Conservation (phyloP, 345 rosid species). For the Eucalyptus pumila region DNA sequence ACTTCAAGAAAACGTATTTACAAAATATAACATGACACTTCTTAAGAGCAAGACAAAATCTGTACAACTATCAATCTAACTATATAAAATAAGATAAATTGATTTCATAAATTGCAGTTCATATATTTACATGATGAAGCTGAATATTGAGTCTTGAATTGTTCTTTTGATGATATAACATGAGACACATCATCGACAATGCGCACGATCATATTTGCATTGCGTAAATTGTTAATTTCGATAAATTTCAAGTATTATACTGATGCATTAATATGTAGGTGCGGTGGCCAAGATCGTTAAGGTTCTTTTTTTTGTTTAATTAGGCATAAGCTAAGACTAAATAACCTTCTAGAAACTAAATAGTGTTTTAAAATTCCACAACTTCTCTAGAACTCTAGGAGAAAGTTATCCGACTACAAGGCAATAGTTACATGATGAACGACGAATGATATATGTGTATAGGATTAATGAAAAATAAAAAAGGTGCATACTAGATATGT, state of each 20-base stretch:
- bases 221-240: neutral
- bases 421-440: neutral
- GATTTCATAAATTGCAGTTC: neutral
- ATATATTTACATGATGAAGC: neutral
- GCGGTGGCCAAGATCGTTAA: fast-evolving
- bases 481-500: fast-evolving
- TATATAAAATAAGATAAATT: neutral
- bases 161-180: neutral
- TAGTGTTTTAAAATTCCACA: fast-evolving
- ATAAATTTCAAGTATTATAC: neutral
- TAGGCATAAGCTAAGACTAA: neutral
- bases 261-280: neutral
- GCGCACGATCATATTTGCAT: fast-evolving
- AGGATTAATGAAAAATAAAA: neutral
- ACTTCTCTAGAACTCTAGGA: neutral
- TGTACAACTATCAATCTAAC: neutral
- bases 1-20: neutral
- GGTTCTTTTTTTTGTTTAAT: neutral
- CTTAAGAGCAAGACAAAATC: neutral
- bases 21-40: neutral
- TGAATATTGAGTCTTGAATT: neutral
- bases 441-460: fast-evolving
- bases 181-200: neutral
- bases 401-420: fast-evolving
- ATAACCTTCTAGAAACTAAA: neutral